Evolutionary conservation across 768 basidiomycete genomes (phyloP).

Genomic region (Cystobasidium ongulense): DNA sequence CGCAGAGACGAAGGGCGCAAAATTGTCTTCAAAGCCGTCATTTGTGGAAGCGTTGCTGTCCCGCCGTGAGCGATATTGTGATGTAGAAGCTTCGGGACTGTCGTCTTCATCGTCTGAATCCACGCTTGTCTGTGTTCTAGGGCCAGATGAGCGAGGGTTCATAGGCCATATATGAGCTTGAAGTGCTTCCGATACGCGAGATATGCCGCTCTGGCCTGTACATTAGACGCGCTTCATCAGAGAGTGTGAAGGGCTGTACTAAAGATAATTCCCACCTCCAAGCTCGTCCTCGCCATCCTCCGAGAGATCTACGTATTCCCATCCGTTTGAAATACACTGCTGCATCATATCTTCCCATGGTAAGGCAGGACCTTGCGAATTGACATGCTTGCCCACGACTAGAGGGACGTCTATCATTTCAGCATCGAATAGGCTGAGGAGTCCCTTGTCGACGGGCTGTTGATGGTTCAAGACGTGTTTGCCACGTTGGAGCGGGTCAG

Average conservation of each 20-base stretch:
- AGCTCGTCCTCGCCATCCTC: background rate
- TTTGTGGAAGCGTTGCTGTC: background rate
- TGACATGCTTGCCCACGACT: background rate
- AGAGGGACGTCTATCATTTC: constrained; percentile 21
- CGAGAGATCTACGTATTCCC: constrained; percentile 7
- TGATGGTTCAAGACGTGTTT: background rate
- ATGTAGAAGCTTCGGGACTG: background rate
- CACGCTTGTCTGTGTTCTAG: background rate
- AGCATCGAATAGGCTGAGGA: constrained; percentile 1
- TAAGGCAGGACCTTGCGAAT: background rate
- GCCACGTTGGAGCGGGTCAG: background rate
- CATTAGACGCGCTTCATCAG: background rate
- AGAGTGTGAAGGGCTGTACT: background rate
- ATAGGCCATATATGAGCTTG: constrained; percentile 29
- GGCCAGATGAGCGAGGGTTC: background rate
- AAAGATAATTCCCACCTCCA: background rate
- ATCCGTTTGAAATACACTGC: background rate
- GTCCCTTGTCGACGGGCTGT: background rate
- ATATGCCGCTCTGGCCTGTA: constrained; percentile 12
- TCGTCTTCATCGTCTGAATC: background rate
- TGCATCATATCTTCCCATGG: constrained; percentile 16
- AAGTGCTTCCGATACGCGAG: constrained; percentile 18
- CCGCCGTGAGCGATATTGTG: background rate
- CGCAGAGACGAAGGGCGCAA: constrained; percentile 12
- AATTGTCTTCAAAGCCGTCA: constrained; percentile 21